phyloP scores from a whole-genome alignment of 2,329 filamentous ascomycete genomes.

The Raffaelea deltoideospora region DNA sequence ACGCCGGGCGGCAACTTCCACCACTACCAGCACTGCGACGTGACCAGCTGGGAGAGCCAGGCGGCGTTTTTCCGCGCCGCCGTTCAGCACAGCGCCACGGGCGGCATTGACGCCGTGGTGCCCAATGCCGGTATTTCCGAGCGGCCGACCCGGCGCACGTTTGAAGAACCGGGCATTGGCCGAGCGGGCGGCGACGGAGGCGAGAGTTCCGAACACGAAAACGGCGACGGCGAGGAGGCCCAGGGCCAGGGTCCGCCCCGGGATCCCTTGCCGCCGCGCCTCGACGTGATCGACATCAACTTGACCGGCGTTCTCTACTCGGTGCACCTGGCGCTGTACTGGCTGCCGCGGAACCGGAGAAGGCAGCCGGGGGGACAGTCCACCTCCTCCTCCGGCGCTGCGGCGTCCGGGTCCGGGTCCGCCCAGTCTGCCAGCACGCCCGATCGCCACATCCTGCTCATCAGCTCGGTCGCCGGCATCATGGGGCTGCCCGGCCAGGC shows the following conservation, averaged over 20 bases:
- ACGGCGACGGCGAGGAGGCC: background rate
- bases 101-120: slow-evolving; percentile 45
- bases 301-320: slow-evolving; percentile 49
- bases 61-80: slow-evolving; percentile 46
- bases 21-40: slow-evolving; percentile 45
- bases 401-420: slow-evolving; percentile 11
- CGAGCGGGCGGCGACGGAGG: slow-evolving; percentile 18
- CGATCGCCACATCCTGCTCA: slow-evolving; percentile 44
- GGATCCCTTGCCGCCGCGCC: slow-evolving; percentile 28
- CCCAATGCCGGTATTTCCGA: slow-evolving; percentile 49
- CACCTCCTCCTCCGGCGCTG: too few species aligned
- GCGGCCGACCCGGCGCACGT: slow-evolving; percentile 15
- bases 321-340: slow-evolving; percentile 45
- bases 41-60: slow-evolving; percentile 49
- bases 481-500: slow-evolving; percentile 23
- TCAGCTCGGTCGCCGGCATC: slow-evolving; percentile 45
- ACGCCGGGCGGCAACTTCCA: slow-evolving; percentile 29
- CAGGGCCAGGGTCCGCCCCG: slow-evolving; percentile 1
- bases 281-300: slow-evolving; percentile 45
- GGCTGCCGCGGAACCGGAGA: slow-evolving; percentile 35
- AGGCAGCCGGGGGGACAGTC: too few species aligned
- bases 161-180: slow-evolving; percentile 26
- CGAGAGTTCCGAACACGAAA: too few species aligned
- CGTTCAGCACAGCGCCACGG: slow-evolving; percentile 33
- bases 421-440: slow-evolving; percentile 1